Percentiles rank a stretch among this genome's conserved stretches.
Evolutionary conservation across 2,329 filamentous ascomycete species (phyloP).

Genomic region (Ophiobolus disseminans): DNA sequence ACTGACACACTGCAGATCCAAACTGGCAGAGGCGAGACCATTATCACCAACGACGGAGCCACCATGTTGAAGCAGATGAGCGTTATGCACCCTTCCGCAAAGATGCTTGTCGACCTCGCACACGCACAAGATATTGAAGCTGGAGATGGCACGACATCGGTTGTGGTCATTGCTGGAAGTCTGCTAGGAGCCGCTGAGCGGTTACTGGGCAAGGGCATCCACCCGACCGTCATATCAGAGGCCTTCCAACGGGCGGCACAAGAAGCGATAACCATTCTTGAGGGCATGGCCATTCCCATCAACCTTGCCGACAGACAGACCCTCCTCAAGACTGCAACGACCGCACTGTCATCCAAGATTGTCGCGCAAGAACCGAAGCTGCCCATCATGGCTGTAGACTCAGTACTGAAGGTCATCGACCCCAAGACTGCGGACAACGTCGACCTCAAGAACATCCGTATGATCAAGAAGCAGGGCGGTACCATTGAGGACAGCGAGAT

Average conservation of each 20-base stretch:
- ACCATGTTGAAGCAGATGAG: constrained; percentile 99
- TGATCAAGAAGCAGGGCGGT: constrained; percentile 96
- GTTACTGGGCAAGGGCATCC: constrained; percentile 86
- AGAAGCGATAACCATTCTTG: constrained; percentile 85
- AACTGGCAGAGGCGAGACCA: constrained; percentile 93
- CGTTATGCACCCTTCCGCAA: constrained; percentile 98
- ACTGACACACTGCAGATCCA: constrained; percentile 68
- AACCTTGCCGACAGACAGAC: constrained; percentile 85
- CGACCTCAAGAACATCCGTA: constrained; percentile 93
- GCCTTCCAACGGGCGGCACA: constrained; percentile 94
- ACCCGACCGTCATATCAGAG: constrained; percentile 97
- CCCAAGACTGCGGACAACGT: constrained; percentile 95
- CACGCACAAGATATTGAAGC: constrained; percentile 98
- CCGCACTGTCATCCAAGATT: constrained; percentile 97
- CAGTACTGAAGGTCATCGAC: constrained; percentile 94
- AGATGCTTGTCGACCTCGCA: constrained; percentile 98
- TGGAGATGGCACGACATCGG: constrained; percentile 96
- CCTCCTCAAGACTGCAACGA: constrained; percentile 94
- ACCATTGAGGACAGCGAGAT: constrained; percentile 99
- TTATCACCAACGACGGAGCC: constrained; percentile 99
- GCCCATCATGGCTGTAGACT: constrained; percentile 97
- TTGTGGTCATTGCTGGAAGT: constrained; percentile 96
- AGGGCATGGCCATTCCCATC: constrained; percentile 95
- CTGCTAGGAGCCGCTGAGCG: constrained; percentile 92
- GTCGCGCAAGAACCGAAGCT: constrained; percentile 97